Base-by-base conservation (phyloP, 345 rosid genomes). In the Lepidium aucheri region DNA sequence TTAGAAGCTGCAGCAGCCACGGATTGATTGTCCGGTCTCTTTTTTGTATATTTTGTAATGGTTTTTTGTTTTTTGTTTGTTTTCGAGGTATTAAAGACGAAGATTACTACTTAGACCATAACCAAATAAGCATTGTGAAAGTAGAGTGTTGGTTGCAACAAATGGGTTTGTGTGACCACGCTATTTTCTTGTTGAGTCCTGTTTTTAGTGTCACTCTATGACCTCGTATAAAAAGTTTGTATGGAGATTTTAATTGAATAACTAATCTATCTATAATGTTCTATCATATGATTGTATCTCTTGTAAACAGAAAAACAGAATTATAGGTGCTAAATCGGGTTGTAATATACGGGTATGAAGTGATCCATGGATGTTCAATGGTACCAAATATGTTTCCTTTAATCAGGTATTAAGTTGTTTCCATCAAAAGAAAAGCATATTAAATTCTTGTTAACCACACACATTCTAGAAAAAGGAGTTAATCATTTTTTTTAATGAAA, bases 1-100 rank as follows among this genome's bases (percentile, higher is more conserved):
- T 53, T 60, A 70, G 85, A 87, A 80, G 98, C 94, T 39, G 76
- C 71, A 56, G 67, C 76, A 65, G 76, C 76, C 76, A 65, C 61
- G 67, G 71, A 72, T 72, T 34, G 34, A 64, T 65, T 2, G 22
- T 60, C 0, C 26, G 45, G 45, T 22, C 38, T 64, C 9, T 6
- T 30, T 56, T 26, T 50, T 72, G 66, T 72, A 40, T 50, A 56
- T 72, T 50, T 3, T 72, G 60, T 64, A 65, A 57, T 38, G 57
- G 61, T 22, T 52, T 53, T 69, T 12, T 58, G n/a, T n/a, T 8
- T 8, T 53, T 50, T 32, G 45, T 20, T 1, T n/a, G n/a, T n/a
- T 10, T 28, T 45, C 28, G 44, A 14, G 58, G 13, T 63, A 6
- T 39, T 16, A 5, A 53, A 61, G 68, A 42, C 2, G 54, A 49